These are phyloP conservation scores for Monosporascus sp. DNA, from an alignment of 2,329 filamentous ascomycete genomes.

Conservation along the genomic window DNA sequence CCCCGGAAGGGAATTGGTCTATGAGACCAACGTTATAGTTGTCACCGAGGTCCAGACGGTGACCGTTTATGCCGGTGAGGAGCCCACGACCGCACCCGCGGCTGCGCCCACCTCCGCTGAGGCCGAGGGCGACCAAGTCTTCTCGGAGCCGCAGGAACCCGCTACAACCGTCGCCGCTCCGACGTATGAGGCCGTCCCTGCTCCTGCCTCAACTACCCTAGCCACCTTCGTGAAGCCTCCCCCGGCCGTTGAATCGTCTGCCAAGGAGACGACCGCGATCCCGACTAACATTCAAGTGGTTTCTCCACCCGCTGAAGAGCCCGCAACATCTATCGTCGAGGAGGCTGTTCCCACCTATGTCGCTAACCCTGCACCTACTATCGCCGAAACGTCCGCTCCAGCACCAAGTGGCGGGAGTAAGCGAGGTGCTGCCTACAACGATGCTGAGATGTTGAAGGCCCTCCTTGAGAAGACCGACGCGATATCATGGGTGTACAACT, in stretches of 20 bases:
- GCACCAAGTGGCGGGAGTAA: constrained; percentile 13
- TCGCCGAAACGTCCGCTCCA: constrained; percentile 3
- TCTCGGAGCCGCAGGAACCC: too few species aligned
- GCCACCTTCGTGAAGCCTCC: constrained; percentile 16
- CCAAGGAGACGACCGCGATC: constrained; percentile 6
- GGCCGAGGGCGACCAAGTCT: background rate
- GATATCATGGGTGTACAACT: constrained; percentile 30
- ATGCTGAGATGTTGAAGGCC: constrained; percentile 21
- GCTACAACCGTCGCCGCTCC: constrained; percentile 4
- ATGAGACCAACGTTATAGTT: constrained; percentile 24
- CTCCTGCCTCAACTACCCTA: constrained; percentile 16
- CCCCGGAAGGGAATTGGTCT: constrained; percentile 23
- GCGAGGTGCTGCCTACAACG: constrained; percentile 30
- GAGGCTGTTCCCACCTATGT: background rate
- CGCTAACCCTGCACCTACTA: constrained; percentile 3
- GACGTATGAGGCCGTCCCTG: constrained; percentile 3
- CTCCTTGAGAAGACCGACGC: constrained; percentile 15
- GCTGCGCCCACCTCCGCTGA: background rate
- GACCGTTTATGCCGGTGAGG: constrained; percentile 20
- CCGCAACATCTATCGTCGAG: background rate
- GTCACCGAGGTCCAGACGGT: constrained; percentile 24
- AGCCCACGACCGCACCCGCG: constrained; percentile 5
- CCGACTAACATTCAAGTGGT: background rate
- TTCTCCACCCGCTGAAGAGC: background rate
- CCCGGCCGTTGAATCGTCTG: constrained; percentile 3